Base-by-base conservation (phyloP, 768 basidiomycete species). In the Multifurca ochricompacta region DNA sequence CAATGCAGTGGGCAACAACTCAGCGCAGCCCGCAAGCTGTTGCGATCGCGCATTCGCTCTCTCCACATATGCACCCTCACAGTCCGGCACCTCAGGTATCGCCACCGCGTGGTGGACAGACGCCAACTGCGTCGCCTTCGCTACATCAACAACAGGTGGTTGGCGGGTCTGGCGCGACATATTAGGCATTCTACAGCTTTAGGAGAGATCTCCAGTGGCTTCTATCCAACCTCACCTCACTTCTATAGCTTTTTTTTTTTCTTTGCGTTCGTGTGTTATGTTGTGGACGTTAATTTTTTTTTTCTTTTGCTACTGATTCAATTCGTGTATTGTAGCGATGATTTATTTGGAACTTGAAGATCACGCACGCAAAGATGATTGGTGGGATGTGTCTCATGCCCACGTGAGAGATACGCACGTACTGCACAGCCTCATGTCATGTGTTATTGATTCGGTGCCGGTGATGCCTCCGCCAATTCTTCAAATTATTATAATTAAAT, bases 1-100 rank as follows among this genome's bases (percentile, higher is more conserved):
- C 67, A 59, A 66, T 69, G 63, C 66, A 74, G 50, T 74, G 75
- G 75, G 64, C 64, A 27, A 60, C 69, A 18, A 59, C 64, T 4
- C 49, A 59, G 47, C 28, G 58, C 21, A 55, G 60, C 18, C 39
- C 59, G 7, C 63, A 64, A 43, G 62, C 64, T 3, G 65, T 69
- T 10, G 53, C 65, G 1, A 62, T 64, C 6, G 65, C 67, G 23
- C 62, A 60, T 32, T 64, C 66, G 6, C 61, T 65, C 16, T 67
- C 67, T 2, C 66, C 67, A 1, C 66, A 67, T 43, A 55, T 68
- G 56, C 65, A 68, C 45, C 65, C 64, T 44, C 62, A 66, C 23
- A 62, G 61, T 34, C 58, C 68, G 27, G 59, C 51, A 39, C 64
- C 61, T 34, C 68, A 70, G 42, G 55, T 58, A 16, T 70, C 69